Base-by-base conservation (phyloP, 1,139 yeast genomes). In the Pichia sp. region DNA sequence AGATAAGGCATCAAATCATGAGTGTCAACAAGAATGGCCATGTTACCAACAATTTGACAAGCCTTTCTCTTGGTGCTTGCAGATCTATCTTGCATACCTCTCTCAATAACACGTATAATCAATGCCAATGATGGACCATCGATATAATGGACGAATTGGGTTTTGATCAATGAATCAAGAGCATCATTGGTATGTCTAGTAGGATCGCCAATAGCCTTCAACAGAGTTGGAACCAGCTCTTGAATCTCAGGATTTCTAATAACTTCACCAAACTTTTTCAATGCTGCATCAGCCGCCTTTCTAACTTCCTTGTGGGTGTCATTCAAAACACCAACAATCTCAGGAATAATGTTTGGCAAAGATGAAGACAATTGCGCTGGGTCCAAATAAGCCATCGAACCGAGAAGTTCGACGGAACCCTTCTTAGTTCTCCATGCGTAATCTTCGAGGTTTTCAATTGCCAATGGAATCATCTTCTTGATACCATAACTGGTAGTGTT, bases 111-210 rank as follows among this genome's bases (percentile, higher is more conserved):
- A 55, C 88, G 96, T 46, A 88, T 85, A 39, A 91, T 86, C 51
- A 93, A 70, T 1, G 99, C 98, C 53, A 93, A 69, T 1, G 97
- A 88, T 3, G 99, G 96, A 21, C 97, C 96, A 63, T 93, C 99
- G 47, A 93, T 91, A 58, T 88, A 93, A 60, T 93, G 98, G 33
- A 87, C 95, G 53, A 93, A 93, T 52, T 91, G 94, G 1, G 98
- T 93, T 52, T 76, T 77, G 45, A 88, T 78, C 52, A 93, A 71
- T 23, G 85, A 78, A 50, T 87, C 94, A 40, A 93, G 67, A 0
- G 98, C 97, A 6, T 64, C 76, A 44, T 86, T 96, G 8, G 98
- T 91, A 60, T 80, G 66, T 50, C 74, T 81, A 0, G 96, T 83
- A 29, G 98, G 97, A 54, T 93, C 96, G 41, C 96, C 94, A 58